A percentile compares a stretch with the other conserved stretches of the same genome.
These are phyloP conservation scores for Prinsepia uniflora DNA, from an alignment of 306 rosid species.

Conservation along the genomic window DNA sequence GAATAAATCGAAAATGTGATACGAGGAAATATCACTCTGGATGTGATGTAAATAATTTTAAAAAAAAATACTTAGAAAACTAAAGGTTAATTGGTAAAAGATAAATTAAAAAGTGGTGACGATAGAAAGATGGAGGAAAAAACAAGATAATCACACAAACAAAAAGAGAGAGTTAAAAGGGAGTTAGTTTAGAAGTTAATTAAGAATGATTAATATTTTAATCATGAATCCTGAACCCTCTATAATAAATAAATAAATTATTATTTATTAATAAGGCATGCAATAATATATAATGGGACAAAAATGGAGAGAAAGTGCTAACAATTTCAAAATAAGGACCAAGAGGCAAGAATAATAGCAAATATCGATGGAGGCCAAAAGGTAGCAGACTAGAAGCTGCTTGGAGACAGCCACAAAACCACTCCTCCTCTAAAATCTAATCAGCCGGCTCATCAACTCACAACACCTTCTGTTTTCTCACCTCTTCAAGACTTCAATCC, in stretches of 20 bases:
- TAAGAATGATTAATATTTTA: background rate
- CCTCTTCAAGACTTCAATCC: background rate
- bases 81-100: background rate
- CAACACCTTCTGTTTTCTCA: background rate
- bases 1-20: no score
- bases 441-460: constrained; percentile 30
- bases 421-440: background rate
- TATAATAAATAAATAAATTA: no score
- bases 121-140: constrained; percentile 3
- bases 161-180: constrained; percentile 1
- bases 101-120: background rate
- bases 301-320: constrained; percentile 12
- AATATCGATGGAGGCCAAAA: constrained; percentile 25
- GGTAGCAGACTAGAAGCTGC: constrained; percentile 22
- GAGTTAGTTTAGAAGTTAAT: constrained; percentile 6
- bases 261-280: no score
- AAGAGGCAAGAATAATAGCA: background rate
- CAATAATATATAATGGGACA: background rate
- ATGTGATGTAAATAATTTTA: no score
- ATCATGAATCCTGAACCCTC: background rate
- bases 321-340: background rate
- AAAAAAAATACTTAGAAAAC: no score
- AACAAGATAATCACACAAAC: constrained; percentile 18
- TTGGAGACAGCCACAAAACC: constrained; percentile 33
- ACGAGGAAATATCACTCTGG: no score